A percentile compares a stretch with the other conserved stretches of the same genome.
phyloP scores from a whole-genome alignment of 2,329 filamentous ascomycete genomes.

The Akanthomyces muscarius region DNA sequence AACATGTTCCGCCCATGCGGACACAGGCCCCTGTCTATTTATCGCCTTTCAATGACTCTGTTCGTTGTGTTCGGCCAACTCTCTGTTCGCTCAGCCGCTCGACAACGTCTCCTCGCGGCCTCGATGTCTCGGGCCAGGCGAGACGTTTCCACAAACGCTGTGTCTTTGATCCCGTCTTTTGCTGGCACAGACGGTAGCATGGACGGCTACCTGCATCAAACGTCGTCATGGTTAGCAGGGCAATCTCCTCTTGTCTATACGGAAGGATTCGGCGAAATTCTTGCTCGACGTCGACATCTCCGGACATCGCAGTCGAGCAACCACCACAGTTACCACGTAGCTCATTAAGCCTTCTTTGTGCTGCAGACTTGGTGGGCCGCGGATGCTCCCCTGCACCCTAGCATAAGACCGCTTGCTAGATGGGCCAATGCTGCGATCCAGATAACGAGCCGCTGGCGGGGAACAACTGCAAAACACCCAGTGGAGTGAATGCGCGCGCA shows the following conservation, averaged over 20 bases:
- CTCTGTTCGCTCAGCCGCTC: too few species aligned
- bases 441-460: background rate
- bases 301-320: too few species aligned
- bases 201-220: background rate
- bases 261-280: background rate
- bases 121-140: too few species aligned
- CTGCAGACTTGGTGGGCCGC: background rate
- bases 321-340: background rate
- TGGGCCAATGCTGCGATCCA: background rate
- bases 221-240: background rate
- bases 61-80: too few species aligned
- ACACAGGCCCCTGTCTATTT: too few species aligned
- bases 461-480: background rate
- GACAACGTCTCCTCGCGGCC: too few species aligned
- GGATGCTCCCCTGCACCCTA: background rate
- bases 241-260: too few species aligned
- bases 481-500: background rate
- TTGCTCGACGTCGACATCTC: too few species aligned
- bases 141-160: too few species aligned
- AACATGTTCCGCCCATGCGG: too few species aligned
- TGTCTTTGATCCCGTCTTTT: too few species aligned
- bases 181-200: background rate
- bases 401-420: background rate
- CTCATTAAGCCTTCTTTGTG: background rate
- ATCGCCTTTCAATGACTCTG: too few species aligned